A percentile compares a stretch with the other conserved stretches of the same genome.
Conservation (phyloP, 352 stramenopile genomes). For the Globisporangium carolinianum region DNA sequence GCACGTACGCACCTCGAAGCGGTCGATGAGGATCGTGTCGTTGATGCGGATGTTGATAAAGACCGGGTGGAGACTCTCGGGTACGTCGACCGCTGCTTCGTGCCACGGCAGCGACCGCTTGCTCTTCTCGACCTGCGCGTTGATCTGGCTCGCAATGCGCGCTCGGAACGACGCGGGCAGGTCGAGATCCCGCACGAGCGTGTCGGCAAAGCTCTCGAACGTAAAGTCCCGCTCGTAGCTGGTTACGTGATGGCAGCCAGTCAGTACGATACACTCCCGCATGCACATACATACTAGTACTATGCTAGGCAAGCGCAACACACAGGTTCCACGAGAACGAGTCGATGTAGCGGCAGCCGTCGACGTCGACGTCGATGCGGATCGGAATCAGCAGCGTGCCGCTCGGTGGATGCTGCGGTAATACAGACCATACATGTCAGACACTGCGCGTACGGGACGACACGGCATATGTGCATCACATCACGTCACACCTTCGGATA, state of each 20-base stretch:
- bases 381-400: slow-evolving; percentile 61
- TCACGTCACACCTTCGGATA: slow-evolving; percentile 84
- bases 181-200: slow-evolving; percentile 62
- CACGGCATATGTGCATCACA: too few relatives aligned
- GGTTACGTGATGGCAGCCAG: not conserved
- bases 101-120: slow-evolving; percentile 48
- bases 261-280: not conserved
- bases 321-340: slow-evolving; percentile 78
- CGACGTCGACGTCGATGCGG: slow-evolving; percentile 66
- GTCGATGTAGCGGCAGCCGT: slow-evolving; percentile 79
- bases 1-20: slow-evolving; percentile 43
- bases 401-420: slow-evolving; percentile 34
- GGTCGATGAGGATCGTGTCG: slow-evolving; percentile 76
- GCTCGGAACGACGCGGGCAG: slow-evolving; percentile 70
- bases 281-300: not conserved
- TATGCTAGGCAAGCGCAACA: too few relatives aligned
- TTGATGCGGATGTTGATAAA: slow-evolving; percentile 79
- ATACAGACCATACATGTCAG: too few relatives aligned
- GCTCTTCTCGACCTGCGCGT: slow-evolving; percentile 63
- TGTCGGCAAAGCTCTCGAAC: slow-evolving; percentile 65
- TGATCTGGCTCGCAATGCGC: slow-evolving; percentile 52
- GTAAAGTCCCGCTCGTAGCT: slow-evolving; percentile 72
- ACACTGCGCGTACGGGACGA: too few relatives aligned
- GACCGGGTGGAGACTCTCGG: slow-evolving; percentile 66
- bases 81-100: slow-evolving; percentile 32